Evolutionary conservation across 2,329 filamentous ascomycete species (phyloP), one percentile per base, ranked within the genome.

Genomic region (Bipolaris cookei): DNA sequence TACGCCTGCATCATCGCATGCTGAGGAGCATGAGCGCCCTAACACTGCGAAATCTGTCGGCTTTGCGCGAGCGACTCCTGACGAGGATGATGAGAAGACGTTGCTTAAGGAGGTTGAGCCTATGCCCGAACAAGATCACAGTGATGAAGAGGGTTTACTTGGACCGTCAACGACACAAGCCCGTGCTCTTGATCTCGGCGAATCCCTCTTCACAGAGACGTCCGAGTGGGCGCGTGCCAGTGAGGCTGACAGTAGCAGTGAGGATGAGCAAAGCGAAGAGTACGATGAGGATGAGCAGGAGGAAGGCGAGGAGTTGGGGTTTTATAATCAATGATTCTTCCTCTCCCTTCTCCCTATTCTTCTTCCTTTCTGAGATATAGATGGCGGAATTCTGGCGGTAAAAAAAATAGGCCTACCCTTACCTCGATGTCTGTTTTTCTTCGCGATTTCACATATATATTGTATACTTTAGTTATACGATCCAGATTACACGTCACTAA

Each of bases 271-370:
- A 45, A 74, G 71, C 28, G 72, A 76, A 38, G 74, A 77, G 60
- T 74, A 76, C 23, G 71, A 77, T 10, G 72, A 77, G 39, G 73
- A 76, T 42, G 70, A 76, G 55, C 69, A 75, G 49, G 68, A 73
- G 25, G 74, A 75, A 51, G 73, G 72, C 10, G 73, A 73, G 21
- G 70, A 74, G 41, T 39, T 69, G 48, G 68, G 60, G 1, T 62
- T 62, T 20, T 63, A 59, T 30, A 65, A 66, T 10, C 61, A 56
- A 54, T 51, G 60, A 56, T 65, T 42, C 53, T 25, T 23, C 38
- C 37, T 39, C 2, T 11, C 21, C 21, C 47, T 16, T 43, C 6
- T 38, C n/a, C 14, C 18, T 32, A 1, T 8, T 41, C 30, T 16
- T 47, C 21, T 21, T 43, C 13, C 14, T 16, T 43, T 11, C 13